Evolutionary conservation across 768 basidiomycete genomes (phyloP).

Genomic region (Cantharellus anzutake): DNA sequence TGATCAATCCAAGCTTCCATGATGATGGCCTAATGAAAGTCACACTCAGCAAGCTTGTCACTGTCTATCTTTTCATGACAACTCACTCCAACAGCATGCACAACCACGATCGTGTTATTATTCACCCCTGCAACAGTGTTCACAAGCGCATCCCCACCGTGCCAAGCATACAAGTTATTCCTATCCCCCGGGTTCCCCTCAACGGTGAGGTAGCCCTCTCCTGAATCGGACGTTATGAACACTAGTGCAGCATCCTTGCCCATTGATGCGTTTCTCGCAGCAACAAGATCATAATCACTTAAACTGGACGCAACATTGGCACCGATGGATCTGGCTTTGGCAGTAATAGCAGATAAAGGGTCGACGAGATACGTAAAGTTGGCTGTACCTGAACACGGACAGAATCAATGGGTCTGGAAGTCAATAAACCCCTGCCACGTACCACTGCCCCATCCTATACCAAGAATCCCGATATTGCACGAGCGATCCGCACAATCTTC

Average conservation of each 20-base stretch:
- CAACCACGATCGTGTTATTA: slow-evolving; percentile 28
- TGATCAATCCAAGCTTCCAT: slow-evolving; percentile 20
- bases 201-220: slow-evolving; percentile 65
- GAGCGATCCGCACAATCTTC: slow-evolving; percentile 27
- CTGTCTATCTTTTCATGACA: no score
- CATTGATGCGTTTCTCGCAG: slow-evolving; percentile 28
- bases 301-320: slow-evolving; percentile 50
- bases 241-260: slow-evolving; percentile 47
- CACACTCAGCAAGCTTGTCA: no score
- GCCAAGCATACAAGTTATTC: slow-evolving; percentile 58
- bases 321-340: slow-evolving; percentile 43
- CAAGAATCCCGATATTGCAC: slow-evolving; percentile 37
- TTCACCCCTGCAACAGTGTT: slow-evolving; percentile 38
- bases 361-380: slow-evolving; percentile 51
- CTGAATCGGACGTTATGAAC: slow-evolving; percentile 68
- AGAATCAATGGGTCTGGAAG: background rate
- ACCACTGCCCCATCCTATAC: slow-evolving; percentile 73
- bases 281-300: slow-evolving; percentile 42
- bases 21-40: no score
- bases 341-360: slow-evolving; percentile 67
- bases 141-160: slow-evolving; percentile 51
- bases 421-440: background rate
- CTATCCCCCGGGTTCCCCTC: slow-evolving; percentile 59
- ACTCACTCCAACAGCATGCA: slow-evolving; percentile 14
- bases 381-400: background rate